Conservation (phyloP, 2,329 filamentous ascomycete genomes). For the Ophiocordyceps sinensis region DNA sequence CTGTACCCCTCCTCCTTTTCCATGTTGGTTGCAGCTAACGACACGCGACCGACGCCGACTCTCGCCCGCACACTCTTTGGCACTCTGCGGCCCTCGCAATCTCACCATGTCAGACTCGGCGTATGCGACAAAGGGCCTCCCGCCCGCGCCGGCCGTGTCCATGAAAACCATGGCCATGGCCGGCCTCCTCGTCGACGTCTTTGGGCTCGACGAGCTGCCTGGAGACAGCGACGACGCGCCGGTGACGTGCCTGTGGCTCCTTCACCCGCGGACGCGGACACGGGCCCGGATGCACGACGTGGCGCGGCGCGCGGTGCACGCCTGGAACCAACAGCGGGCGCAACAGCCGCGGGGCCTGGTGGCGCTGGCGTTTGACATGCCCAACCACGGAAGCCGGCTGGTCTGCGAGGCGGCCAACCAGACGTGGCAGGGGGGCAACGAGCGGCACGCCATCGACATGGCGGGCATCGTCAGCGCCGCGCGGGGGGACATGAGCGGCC, state of each 20-base stretch:
- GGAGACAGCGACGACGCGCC: conserved; percentile 17
- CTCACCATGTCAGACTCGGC: conserved; percentile 9
- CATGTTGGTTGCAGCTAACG: no score
- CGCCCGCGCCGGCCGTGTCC: conserved; percentile 39
- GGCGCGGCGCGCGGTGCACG: conserved; percentile 51
- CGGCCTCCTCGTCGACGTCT: conserved; percentile 65
- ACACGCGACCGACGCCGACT: no score
- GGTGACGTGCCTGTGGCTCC: conserved; percentile 76
- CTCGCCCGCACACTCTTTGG: no score
- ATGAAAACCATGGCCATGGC: conserved; percentile 55
- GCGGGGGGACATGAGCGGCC: conserved; percentile 54
- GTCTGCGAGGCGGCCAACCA: conserved; percentile 57
- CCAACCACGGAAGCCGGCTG: conserved; percentile 72
- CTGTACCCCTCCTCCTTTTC: no score
- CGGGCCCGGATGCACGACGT: conserved; percentile 64
- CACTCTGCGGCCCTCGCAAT: no score
- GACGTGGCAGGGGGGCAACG: conserved; percentile 67
- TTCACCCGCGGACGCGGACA: conserved; percentile 62
- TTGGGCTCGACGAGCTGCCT: conserved; percentile 64
- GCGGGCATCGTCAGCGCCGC: conserved; percentile 62
- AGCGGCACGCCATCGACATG: conserved; percentile 82
- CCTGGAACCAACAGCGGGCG: conserved; percentile 39
- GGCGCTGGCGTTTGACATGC: conserved; percentile 76
- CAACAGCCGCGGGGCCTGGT: conserved; percentile 45
- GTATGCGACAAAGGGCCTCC: conserved; percentile 20